These are phyloP conservation scores for Aspergillus japonicus DNA, from an alignment of 2,329 filamentous ascomycete species.

Conservation along the genomic window DNA sequence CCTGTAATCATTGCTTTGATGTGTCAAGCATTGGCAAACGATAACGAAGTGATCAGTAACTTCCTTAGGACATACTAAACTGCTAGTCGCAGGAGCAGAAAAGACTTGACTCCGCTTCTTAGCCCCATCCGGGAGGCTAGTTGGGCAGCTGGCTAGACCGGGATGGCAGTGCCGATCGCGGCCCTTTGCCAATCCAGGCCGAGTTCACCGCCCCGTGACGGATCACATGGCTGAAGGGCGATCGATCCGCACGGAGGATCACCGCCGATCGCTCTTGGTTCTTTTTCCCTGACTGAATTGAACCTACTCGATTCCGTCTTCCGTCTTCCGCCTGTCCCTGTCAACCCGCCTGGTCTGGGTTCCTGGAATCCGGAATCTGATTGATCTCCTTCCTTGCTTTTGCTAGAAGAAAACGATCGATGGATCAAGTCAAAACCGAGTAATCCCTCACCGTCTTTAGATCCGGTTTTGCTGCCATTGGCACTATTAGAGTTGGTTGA, in stretches of 20 bases:
- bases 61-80: too few relatives aligned
- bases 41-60: not conserved
- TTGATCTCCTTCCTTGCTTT: not conserved
- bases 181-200: not conserved
- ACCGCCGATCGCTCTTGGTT: not conserved
- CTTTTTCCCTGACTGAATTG: not conserved
- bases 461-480: not conserved
- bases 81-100: not conserved
- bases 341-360: not conserved
- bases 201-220: conserved; percentile 7
- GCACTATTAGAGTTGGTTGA: not conserved
- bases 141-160: conserved; percentile 1
- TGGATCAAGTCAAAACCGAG: not conserved
- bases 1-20: not conserved
- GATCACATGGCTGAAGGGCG: conserved; percentile 4
- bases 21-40: not conserved
- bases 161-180: conserved; percentile 8
- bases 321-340: not conserved
- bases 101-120: not conserved
- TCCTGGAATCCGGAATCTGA: not conserved
- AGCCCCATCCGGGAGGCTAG: not conserved
- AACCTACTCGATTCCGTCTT: not conserved
- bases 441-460: not conserved
- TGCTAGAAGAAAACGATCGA: not conserved
- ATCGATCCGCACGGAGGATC: conserved; percentile 7